phyloP scores from a whole-genome alignment of 2,329 filamentous ascomycete genomes.

The Hymenoscyphus linearis region DNA sequence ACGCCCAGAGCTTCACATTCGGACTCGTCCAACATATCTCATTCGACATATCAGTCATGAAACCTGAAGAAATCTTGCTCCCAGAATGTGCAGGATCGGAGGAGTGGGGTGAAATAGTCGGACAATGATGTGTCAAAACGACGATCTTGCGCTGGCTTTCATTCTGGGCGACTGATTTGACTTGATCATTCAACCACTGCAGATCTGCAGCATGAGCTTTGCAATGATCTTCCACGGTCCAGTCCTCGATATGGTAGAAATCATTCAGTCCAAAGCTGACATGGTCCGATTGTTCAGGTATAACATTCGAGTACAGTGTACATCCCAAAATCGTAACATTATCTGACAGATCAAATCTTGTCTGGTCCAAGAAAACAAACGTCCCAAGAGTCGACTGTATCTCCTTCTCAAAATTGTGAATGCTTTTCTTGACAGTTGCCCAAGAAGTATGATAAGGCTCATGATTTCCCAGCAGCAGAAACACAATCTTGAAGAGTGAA shows the following conservation, averaged over 20 bases:
- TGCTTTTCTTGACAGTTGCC: constrained; percentile 21
- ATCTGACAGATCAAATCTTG: constrained; percentile 33
- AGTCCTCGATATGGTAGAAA: constrained; percentile 10
- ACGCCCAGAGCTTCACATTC: constrained; percentile 38
- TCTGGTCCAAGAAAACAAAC: constrained; percentile 38
- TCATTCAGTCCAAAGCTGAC: constrained; percentile 11
- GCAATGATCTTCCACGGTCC: constrained; percentile 11
- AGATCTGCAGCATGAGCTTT: constrained; percentile 27
- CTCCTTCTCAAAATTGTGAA: constrained; percentile 11
- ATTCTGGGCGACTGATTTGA: constrained; percentile 26
- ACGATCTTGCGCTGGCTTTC: constrained; percentile 33
- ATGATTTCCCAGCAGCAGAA: constrained; percentile 43
- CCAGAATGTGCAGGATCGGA: constrained; percentile 12
- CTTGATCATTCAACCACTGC: constrained; percentile 36
- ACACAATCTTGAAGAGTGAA: constrained; percentile 36
- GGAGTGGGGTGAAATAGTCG: constrained; percentile 14
- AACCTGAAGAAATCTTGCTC: constrained; percentile 37
- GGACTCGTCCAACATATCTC: constrained; percentile 19
- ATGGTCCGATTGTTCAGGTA: constrained; percentile 30
- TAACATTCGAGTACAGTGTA: constrained; percentile 45
- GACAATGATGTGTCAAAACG: constrained; percentile 37
- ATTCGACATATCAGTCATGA: constrained; percentile 45
- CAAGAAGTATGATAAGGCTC: constrained; percentile 38
- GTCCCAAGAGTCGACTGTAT: constrained; percentile 11
- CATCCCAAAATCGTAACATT: constrained; percentile 40